Percentiles rank a stretch among this genome's conserved stretches.
These are phyloP conservation scores for Pichia sp. DNA, from an alignment of 1,139 yeast species.

Conservation along the genomic window DNA sequence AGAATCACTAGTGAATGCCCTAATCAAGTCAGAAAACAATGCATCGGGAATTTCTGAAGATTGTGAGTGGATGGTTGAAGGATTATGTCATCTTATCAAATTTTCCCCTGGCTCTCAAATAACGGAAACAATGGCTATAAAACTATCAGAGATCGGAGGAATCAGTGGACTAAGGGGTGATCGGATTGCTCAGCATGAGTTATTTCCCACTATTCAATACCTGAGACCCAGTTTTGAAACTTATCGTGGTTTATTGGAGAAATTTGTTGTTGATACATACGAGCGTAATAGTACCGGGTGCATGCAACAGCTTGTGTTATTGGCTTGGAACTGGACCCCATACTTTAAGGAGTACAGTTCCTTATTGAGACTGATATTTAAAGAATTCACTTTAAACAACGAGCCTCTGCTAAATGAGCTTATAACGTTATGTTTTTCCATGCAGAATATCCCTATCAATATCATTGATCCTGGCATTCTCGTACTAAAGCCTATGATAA, in stretches of 20 bases:
- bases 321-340: neutral
- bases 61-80: too few species aligned
- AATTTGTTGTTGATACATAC: neutral
- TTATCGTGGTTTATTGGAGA: slow-evolving; percentile 1
- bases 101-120: too few species aligned
- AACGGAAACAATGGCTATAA: too few species aligned
- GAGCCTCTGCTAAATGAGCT: slow-evolving; percentile 1
- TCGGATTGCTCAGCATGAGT: too few species aligned
- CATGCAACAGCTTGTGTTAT: neutral
- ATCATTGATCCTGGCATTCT: slow-evolving; percentile 23
- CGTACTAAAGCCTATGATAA: slow-evolving; percentile 35
- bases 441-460: slow-evolving; percentile 15
- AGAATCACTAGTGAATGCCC: too few species aligned
- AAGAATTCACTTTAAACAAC: neutral
- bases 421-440: neutral
- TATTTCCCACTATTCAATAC: too few species aligned
- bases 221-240: slow-evolving; percentile 3
- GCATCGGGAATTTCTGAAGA: too few species aligned
- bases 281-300: neutral
- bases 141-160: too few species aligned
- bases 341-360: neutral
- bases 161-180: too few species aligned
- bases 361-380: neutral
- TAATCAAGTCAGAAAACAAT: too few species aligned
- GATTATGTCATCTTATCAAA: too few species aligned